A percentile compares a stretch with the other conserved stretches of the same genome.
Conservation (phyloP, 345 rosid species). For the Salix caprea region DNA sequence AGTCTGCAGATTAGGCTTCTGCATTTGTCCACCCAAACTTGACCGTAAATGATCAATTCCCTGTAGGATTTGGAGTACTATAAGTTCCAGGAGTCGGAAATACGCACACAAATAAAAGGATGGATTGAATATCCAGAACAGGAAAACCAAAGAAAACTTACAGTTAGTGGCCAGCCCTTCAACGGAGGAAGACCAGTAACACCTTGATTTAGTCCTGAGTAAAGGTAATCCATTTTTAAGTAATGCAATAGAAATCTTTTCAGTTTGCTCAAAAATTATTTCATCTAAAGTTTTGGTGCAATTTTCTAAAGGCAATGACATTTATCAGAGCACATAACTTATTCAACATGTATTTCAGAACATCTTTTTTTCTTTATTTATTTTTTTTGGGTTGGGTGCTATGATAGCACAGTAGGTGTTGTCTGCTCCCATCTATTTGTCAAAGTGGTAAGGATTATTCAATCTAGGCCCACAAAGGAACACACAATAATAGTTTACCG, state of each 20-base stretch:
- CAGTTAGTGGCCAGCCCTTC: conserved; percentile 70
- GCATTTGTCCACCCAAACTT: conserved; percentile 45
- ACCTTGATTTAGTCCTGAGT: conserved; percentile 50
- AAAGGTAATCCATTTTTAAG: neutral
- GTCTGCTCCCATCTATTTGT: too few species aligned
- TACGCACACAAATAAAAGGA: neutral
- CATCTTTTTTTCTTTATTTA: too few species aligned
- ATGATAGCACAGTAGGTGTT: too few species aligned
- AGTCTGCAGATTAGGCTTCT: conserved; percentile 43
- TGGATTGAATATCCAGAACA: neutral
- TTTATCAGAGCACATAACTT: too few species aligned
- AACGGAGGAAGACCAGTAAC: conserved; percentile 57
- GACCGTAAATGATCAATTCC: conserved; percentile 54
- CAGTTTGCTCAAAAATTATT: too few species aligned
- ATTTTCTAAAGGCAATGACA: too few species aligned
- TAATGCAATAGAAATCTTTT: neutral
- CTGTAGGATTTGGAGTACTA: conserved; percentile 23
- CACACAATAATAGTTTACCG: too few species aligned
- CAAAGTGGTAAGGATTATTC: too few species aligned
- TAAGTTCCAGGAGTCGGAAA: neutral
- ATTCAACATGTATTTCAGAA: too few species aligned
- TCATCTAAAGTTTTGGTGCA: too few species aligned
- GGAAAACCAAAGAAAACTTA: conserved; percentile 27
- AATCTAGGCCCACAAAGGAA: too few species aligned
- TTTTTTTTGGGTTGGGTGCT: too few species aligned